Evolutionary conservation across 345 rosid species (phyloP), one percentile per base, ranked within the genome.

Genomic region (Zanthoxylum bungeanum): DNA sequence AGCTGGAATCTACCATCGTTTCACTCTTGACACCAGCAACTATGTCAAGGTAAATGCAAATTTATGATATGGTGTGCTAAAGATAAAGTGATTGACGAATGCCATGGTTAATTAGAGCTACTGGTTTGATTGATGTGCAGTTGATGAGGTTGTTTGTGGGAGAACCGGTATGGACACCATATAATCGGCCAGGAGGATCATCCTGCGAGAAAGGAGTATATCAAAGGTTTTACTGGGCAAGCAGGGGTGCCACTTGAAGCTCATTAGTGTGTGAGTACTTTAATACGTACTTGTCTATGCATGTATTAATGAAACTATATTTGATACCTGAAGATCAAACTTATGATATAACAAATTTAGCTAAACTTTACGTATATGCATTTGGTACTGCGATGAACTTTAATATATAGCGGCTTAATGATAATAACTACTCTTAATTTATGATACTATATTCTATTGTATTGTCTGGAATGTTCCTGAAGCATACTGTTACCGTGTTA

Each of bases 101-200:
- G 68, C 36, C n/a, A 30, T 8, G 36, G n/a, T 52, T 4, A 24
- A 17, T 46, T 24, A 61, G 17, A n/a, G 31, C 47, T 4, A 52
- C 74, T 44, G 22, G 22, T 66, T 9, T 27, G 22, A 8, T 37
- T 36, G 7, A 37, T 68, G 70, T 56, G 81, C 80, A 93, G 97
- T 75, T 93, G 78, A 91, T 93, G 93, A 84, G 98, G 80, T 74
- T 93, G 77, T 91, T 93, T 11, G 86, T 89, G 11, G 97, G 93
- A 58, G 96, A 89, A 79, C 98, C 97, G 10, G 87, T 91, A 3
- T 91, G 97, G 96, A 82, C 89, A 46, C 78, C 96, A 5, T 80
- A 78, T 65, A 91, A 93, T 77, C 91, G 96, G 67, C 97, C 98
- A 93, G 51, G 97, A 93, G 59, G 90, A 85, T 12, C 89, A 93